Percentiles rank a stretch among this genome's conserved stretches.
These are phyloP conservation scores for Casuarina cunninghamiana DNA, from an alignment of 306 rosid species.

Conservation along the genomic window DNA sequence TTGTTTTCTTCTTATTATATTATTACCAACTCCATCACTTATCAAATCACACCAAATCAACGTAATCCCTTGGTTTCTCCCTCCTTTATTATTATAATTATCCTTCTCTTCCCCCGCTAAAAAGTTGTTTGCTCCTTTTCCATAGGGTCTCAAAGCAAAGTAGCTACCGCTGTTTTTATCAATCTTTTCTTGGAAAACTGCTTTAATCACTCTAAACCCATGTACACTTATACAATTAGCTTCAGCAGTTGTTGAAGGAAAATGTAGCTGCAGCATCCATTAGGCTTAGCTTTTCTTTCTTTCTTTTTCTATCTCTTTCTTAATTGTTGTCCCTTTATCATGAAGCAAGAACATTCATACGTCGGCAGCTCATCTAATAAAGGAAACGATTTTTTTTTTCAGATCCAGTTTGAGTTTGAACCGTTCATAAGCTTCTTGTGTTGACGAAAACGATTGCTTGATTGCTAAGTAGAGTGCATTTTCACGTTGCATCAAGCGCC, in stretches of 20 bases:
- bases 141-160: not conserved
- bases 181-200: not conserved
- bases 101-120: not conserved
- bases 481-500: constrained; percentile 30
- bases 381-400: too few species aligned
- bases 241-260: constrained; percentile 6
- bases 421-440: not conserved
- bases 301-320: too few species aligned
- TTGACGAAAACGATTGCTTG: constrained; percentile 13
- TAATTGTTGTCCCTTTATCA: not conserved
- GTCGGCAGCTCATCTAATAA: not conserved
- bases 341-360: constrained; percentile 18
- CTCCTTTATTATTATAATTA: constrained; percentile 18
- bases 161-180: not conserved
- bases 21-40: constrained; percentile 27
- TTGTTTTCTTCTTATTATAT: constrained; percentile 20
- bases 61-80: constrained; percentile 52
- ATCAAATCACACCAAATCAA: constrained; percentile 40
- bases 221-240: not conserved
- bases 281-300: not conserved
- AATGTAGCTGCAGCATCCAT: not conserved
- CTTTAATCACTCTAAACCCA: not conserved
- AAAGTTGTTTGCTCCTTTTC: not conserved
- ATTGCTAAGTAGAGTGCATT: constrained; percentile 20
- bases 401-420: not conserved